These are phyloP conservation scores for Peniophora sp. DNA, from an alignment of 1,284 basidiomycete species.

Conservation along the genomic window DNA sequence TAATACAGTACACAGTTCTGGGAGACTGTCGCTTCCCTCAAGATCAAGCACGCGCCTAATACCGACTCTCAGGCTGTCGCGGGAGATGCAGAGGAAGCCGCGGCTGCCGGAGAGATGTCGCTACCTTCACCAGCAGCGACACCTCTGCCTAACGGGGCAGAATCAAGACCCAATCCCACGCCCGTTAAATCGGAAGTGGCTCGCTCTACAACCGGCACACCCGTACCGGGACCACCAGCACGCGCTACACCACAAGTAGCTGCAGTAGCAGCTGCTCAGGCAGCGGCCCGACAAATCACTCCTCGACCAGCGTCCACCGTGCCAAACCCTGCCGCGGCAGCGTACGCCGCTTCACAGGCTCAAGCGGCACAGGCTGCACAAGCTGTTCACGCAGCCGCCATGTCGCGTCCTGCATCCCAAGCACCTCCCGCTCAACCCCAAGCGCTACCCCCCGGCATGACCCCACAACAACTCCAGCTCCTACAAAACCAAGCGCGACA, in stretches of 20 bases:
- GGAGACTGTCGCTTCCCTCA: slow-evolving; percentile 30
- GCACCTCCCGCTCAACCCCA: not conserved
- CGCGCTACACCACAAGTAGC: not conserved
- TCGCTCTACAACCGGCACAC: not conserved
- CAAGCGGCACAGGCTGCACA: not conserved
- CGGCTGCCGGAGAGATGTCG: not conserved
- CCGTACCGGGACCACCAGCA: not conserved
- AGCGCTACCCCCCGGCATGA: slow-evolving; percentile 1
- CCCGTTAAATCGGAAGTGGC: not conserved
- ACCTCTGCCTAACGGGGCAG: not conserved
- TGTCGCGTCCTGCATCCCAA: not conserved
- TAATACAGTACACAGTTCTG: slow-evolving; percentile 43
- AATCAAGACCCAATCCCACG: not conserved
- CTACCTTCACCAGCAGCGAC: not conserved
- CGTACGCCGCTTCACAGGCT: slow-evolving; percentile 1
- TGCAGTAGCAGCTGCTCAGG: not conserved
- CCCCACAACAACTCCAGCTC: not conserved
- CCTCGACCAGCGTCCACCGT: not conserved
- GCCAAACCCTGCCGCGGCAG: slow-evolving; percentile 1
- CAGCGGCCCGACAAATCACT: not conserved
- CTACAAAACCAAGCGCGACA: not conserved
- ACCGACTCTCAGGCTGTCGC: not conserved
- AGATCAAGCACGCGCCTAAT: not conserved
- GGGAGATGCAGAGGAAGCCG: not conserved
- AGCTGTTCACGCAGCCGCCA: not conserved